These are phyloP conservation scores for Nakataea oryzae DNA, from an alignment of 2,329 filamentous ascomycete species.

Conservation along the genomic window DNA sequence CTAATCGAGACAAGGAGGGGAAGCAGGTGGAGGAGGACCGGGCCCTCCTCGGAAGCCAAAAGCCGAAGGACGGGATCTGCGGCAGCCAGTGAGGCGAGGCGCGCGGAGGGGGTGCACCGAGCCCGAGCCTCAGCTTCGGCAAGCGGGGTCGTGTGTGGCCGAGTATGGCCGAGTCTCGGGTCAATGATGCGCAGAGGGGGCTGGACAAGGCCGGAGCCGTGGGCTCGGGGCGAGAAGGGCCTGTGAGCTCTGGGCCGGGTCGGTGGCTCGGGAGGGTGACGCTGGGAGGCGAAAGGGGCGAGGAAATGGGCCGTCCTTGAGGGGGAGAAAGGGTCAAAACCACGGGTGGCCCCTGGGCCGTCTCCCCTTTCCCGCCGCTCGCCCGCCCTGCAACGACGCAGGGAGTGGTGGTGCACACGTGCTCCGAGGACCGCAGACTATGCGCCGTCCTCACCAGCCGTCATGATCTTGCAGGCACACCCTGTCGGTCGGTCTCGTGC, in stretches of 20 bases:
- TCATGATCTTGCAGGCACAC: background rate
- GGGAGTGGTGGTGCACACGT: background rate
- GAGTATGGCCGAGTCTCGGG: slow-evolving; percentile 26
- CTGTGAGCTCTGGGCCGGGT: background rate
- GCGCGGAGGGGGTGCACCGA: no score
- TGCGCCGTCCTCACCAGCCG: background rate
- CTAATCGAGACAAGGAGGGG: background rate
- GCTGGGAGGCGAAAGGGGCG: background rate
- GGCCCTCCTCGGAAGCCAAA: background rate
- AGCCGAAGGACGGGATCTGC: no score
- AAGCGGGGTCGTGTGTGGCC: background rate
- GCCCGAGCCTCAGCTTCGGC: background rate
- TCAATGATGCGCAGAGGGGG: slow-evolving; percentile 33
- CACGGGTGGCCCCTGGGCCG: background rate
- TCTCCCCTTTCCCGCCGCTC: background rate
- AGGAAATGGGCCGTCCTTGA: background rate
- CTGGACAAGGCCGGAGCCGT: slow-evolving; percentile 7
- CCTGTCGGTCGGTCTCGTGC: background rate
- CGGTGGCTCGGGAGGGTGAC: background rate
- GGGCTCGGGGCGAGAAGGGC: background rate
- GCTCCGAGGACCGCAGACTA: background rate
- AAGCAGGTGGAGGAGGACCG: background rate
- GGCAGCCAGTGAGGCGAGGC: no score
- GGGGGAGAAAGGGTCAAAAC: background rate
- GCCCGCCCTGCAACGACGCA: no score